phyloP scores from a whole-genome alignment of 495 filamentous ascomycete species.

The Astrothelium macrocarpum region DNA sequence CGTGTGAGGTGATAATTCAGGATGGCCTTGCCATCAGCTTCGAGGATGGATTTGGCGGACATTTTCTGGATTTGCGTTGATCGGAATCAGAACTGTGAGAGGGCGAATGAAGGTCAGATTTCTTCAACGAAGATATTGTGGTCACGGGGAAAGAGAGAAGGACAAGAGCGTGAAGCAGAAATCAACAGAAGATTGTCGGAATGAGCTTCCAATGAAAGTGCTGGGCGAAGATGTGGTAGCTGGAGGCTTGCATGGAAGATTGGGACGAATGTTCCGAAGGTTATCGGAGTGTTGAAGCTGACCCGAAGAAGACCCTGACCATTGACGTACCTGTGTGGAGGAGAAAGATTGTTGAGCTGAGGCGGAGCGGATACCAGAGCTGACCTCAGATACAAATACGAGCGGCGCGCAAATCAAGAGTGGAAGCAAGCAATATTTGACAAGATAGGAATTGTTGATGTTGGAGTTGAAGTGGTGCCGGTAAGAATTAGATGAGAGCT shows the following conservation, averaged over 20 bases:
- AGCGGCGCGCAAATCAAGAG: background rate
- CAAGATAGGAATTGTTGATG: background rate
- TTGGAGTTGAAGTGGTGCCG: background rate
- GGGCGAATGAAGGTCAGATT: background rate
- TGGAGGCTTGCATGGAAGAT: background rate
- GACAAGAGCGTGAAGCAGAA: background rate
- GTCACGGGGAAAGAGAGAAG: background rate
- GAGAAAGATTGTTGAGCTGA: too few species aligned
- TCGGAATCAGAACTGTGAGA: conserved; percentile 5
- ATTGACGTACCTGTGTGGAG: background rate
- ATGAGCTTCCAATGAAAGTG: background rate
- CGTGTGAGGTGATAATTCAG: conserved; percentile 99
- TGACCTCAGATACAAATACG: background rate
- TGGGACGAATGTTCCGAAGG: background rate
- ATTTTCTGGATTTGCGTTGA: conserved; percentile 44
- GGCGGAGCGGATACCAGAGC: too few species aligned
- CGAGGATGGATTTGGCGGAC: conserved; percentile 96
- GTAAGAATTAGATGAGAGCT: background rate
- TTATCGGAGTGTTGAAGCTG: background rate
- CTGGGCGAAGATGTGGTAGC: background rate
- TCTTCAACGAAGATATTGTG: background rate
- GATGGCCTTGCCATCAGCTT: conserved; percentile 99
- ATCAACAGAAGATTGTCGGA: background rate
- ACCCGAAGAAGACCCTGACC: background rate
- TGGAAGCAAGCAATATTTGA: background rate